Evolutionary conservation across 257 asterid species (phyloP), one percentile per base, ranked within the genome.

Genomic region (Petunia axillaris): DNA sequence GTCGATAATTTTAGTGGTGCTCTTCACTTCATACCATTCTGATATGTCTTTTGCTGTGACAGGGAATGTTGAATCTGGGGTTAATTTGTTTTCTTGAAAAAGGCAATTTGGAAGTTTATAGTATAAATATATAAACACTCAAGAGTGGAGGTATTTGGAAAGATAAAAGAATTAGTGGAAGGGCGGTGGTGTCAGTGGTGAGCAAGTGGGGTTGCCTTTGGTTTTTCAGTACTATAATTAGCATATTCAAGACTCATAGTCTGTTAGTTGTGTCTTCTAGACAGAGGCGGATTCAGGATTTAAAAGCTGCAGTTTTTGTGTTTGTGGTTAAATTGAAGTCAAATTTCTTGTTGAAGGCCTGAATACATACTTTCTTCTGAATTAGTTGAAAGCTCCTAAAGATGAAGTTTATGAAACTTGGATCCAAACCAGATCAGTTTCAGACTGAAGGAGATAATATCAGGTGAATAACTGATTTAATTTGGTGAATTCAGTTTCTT

Each of bases 391-490:
- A 35, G 57, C 10, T 63, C 15, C 52, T 66, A 25, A 86, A 85
- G 85, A 94, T 94, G 98, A 94, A 94, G 97, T 94, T 89, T 83
- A 94, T 94, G 97, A 94, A 94, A 86, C 96, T 94, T 73, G 98
- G 98, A 60, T 93, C 98, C 15, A 94, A 94, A 85, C 93, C 97
- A 39, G 98, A 94, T 82, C 93, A 81, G 82, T 91, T 94, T 88
- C 97, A 93, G 86, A 86, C 92, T 25, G 97, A 94, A 63, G 98
- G 93, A 43, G 97, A 91, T 6, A 83, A 83, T 82, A 87, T 87
- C 89, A 94, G 98, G 98, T 94, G 80, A 68, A 94, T 81, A 16
- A 67, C 15, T 46, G 16, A 4, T 16, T 80, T 44, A 25, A 11
- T 52, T 53, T 3, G 44, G 54, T 50, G 38, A 37, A 9, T 4